Evolutionary conservation across 2,329 filamentous ascomycete species (phyloP).

Genomic region (Hypoxylon sp.): DNA sequence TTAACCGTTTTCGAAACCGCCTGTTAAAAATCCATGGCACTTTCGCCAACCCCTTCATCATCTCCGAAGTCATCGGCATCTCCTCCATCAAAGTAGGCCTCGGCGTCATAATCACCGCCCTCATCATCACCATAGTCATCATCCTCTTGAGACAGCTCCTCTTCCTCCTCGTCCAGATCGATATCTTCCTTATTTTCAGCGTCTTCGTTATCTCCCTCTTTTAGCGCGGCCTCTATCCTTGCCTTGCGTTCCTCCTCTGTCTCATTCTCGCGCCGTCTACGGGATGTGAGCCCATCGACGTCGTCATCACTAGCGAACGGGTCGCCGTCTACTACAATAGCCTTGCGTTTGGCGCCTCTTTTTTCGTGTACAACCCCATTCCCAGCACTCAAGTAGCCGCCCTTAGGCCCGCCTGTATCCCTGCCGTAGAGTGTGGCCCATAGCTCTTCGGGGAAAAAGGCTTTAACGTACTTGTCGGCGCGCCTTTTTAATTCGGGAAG

Average conservation of each 20-base stretch:
- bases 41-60: conserved; percentile 64
- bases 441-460: conserved; percentile 71
- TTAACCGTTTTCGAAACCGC: not conserved
- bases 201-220: conserved; percentile 55
- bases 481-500: conserved; percentile 68
- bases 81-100: conserved; percentile 72
- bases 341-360: conserved; percentile 59
- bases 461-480: conserved; percentile 63
- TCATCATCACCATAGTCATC: conserved; percentile 70
- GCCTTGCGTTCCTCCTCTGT: conserved; percentile 56
- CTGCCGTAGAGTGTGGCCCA: conserved; percentile 68
- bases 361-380: conserved; percentile 45
- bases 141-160: conserved; percentile 60
- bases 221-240: conserved; percentile 52
- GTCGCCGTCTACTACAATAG: conserved; percentile 60
- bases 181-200: conserved; percentile 53
- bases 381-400: conserved; percentile 52
- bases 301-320: conserved; percentile 49
- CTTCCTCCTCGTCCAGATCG: conserved; percentile 63
- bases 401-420: conserved; percentile 54
- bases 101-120: conserved; percentile 73
- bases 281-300: conserved; percentile 29
- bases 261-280: conserved; percentile 48
- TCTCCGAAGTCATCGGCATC: conserved; percentile 67
- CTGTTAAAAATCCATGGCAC: conserved; percentile 47